Evolutionary conservation across 257 asterid genomes (phyloP).

Genomic region (Cynanchum wilfordii): DNA sequence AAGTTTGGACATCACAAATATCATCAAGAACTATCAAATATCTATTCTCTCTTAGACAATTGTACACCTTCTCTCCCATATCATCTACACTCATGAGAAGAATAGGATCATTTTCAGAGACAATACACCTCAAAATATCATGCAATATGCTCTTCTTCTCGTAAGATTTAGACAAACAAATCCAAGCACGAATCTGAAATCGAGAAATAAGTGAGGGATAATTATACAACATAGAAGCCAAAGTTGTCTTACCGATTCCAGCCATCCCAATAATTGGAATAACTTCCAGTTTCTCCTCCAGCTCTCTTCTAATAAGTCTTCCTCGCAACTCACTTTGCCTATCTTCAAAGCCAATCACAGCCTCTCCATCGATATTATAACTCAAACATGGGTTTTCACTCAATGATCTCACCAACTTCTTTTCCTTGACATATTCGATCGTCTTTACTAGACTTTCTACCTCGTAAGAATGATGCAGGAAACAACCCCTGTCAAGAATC

Average conservation of each 20-base stretch:
- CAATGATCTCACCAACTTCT: neutral
- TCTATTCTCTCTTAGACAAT: neutral
- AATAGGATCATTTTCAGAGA: neutral
- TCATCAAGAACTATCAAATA: slow-evolving; percentile 11
- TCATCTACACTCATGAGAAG: neutral
- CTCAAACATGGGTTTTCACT: neutral
- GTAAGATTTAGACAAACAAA: neutral
- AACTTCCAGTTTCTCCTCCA: slow-evolving; percentile 2
- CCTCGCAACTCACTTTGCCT: neutral
- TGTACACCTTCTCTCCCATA: neutral
- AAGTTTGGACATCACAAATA: neutral
- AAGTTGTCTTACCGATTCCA: slow-evolving; percentile 8
- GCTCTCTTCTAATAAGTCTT: neutral
- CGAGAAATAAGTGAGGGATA: neutral
- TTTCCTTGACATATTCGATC: neutral
- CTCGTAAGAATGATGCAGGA: neutral
- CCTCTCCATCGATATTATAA: neutral
- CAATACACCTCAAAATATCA: neutral
- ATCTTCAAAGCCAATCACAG: neutral
- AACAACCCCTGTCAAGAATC: neutral
- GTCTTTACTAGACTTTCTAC: neutral
- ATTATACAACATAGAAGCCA: neutral
- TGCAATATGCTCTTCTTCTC: neutral
- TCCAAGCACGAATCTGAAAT: slow-evolving; percentile 1
- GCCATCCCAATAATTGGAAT: slow-evolving; percentile 3